Evolutionary conservation across 306 rosid species (phyloP).

Genomic region (Cicer chorassanicum): DNA sequence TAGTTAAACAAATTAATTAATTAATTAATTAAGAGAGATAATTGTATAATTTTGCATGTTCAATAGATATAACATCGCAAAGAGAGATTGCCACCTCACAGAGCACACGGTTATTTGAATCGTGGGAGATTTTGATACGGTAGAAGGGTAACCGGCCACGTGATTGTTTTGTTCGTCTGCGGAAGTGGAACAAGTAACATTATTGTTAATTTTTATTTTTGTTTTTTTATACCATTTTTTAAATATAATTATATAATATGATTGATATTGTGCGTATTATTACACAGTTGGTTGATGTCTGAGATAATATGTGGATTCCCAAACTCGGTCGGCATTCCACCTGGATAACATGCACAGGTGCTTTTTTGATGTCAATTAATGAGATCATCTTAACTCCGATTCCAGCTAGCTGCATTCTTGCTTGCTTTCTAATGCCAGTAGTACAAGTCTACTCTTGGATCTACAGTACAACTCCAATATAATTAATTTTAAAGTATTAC

Average conservation of each 20-base stretch:
- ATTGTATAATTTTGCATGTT: not conserved
- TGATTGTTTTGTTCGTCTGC: not conserved
- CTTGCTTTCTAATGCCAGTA: too few relatives aligned
- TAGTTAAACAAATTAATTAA: too few relatives aligned
- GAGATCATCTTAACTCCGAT: not conserved
- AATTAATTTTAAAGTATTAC: too few relatives aligned
- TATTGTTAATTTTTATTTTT: not conserved
- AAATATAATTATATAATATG: too few relatives aligned
- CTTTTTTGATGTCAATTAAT: constrained; percentile 29
- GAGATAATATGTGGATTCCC: constrained; percentile 46
- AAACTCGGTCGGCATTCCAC: constrained; percentile 40
- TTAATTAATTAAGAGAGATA: not conserved
- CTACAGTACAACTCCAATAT: too few relatives aligned
- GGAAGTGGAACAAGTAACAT: constrained; percentile 28
- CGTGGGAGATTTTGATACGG: not conserved
- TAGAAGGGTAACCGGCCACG: not conserved
- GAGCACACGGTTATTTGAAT: not conserved
- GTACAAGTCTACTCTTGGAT: too few relatives aligned
- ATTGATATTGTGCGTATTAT: not conserved
- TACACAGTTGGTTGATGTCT: constrained; percentile 9
- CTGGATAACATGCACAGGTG: constrained; percentile 55
- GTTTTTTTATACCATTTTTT: too few relatives aligned
- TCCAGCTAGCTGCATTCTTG: too few relatives aligned
- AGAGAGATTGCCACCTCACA: too few relatives aligned
- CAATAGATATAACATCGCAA: too few relatives aligned